Base-by-base conservation (phyloP, 768 basidiomycete genomes). In the Crepidotus variabilis region DNA sequence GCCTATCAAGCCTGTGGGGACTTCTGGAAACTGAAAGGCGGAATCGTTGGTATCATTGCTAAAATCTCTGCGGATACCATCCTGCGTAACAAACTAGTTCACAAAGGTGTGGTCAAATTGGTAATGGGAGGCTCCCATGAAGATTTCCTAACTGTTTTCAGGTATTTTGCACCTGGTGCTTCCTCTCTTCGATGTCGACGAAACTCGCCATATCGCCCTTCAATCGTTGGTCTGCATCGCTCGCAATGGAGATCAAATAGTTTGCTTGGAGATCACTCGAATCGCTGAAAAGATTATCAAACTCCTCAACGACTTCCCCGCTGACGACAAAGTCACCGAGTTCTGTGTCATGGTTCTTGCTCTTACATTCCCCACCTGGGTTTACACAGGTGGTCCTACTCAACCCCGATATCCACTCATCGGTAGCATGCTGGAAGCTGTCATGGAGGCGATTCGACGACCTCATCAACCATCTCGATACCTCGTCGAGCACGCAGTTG, bases 41-140 rank as follows among this genome's bases (percentile, higher is more conserved):
- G 79, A 0, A 79, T 87, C 46, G 73, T 85, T 7, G 82, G 79
- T 7, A 82, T 88, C 48, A 86, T 80, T 59, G 78, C 84, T 13
- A 83, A 82, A 62, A 83, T 87, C 81, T 85, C 76, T 35, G 75
- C 73, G 0, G 86, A 87, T 64, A 73, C 82, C 2, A 71, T 87
- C 34, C 66, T 87, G 54, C 72, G 87, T 14, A 79, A 86, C 66
- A 81, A 82, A 56, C 70, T 88, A 16, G 78, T 84, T 60, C 71
- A 78, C 28, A 77, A 77, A 74, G 86, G 86, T 85, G 53, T 4
- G 60, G 45, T 18, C 24, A 14, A 1, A 24, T 50, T 2, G 48
- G 28, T 35, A 14, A 10, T 21, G 14, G 7, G 53, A 43, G 39
- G 13, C 39, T 14, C 11, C 2, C 18, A 3, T 43, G 39, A 11